Percentiles rank a stretch among this genome's conserved stretches.
Conservation (phyloP, 768 basidiomycete species). For the Favolaschia claudopus region DNA sequence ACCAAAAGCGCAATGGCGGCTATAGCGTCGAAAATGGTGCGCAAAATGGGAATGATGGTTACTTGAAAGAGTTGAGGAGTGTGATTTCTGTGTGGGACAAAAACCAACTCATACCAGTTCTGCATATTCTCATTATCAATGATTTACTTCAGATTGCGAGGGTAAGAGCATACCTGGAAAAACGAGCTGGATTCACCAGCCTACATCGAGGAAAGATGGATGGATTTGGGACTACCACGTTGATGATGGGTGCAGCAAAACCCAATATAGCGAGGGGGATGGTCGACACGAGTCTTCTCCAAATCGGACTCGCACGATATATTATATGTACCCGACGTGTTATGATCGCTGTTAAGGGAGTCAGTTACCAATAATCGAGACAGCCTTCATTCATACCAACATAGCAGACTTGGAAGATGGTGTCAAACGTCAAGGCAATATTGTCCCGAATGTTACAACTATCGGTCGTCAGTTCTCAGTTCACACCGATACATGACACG, state of each 20-base stretch:
- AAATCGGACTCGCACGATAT: background rate
- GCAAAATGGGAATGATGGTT: background rate
- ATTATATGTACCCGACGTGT: background rate
- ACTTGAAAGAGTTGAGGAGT: background rate
- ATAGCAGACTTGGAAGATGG: background rate
- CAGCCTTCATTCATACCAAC: background rate
- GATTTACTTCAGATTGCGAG: background rate
- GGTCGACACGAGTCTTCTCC: background rate
- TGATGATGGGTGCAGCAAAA: background rate
- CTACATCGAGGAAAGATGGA: conserved; percentile 2
- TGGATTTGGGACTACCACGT: background rate
- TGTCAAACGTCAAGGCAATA: background rate
- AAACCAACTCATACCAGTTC: background rate
- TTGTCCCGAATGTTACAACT: background rate
- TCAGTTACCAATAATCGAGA: background rate
- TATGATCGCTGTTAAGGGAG: background rate
- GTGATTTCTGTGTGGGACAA: background rate
- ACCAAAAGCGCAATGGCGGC: background rate
- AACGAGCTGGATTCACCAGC: background rate
- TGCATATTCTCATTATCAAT: background rate
- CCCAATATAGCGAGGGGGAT: background rate
- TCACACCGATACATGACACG: background rate
- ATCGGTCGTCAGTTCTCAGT: background rate
- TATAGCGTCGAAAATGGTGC: background rate
- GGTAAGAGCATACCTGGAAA: background rate